phyloP scores from a whole-genome alignment of 1,284 basidiomycete genomes.

The Cutaneotrichosporon curvatum region DNA sequence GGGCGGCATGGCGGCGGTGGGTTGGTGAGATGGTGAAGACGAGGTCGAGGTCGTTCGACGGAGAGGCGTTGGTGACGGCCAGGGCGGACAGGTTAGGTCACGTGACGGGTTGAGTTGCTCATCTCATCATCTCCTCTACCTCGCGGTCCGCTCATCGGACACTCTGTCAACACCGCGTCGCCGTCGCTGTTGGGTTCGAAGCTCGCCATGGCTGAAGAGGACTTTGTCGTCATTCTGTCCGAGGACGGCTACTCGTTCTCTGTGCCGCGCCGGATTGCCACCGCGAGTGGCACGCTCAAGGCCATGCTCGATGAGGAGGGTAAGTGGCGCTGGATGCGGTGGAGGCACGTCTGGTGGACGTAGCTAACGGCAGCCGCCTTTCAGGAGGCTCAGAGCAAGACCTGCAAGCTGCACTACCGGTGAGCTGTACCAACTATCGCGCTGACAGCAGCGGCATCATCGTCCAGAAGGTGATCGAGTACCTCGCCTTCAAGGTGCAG shows the following conservation, averaged over 20 bases:
- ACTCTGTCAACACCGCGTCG: too few species aligned
- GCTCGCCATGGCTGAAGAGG: conserved; percentile 5
- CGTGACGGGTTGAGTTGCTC: too few species aligned
- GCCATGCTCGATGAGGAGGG: conserved; percentile 44
- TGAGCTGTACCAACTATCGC: conserved; percentile 13
- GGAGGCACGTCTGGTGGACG: not conserved
- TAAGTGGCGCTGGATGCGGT: conserved; percentile 15
- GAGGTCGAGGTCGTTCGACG: not conserved
- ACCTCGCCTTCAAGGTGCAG: conserved; percentile 52
- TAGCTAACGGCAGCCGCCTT: conserved; percentile 38
- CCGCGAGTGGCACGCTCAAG: conserved; percentile 43
- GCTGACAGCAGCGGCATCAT: conserved; percentile 45
- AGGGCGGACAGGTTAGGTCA: too few species aligned
- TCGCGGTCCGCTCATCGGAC: too few species aligned
- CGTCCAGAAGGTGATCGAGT: conserved; percentile 54
- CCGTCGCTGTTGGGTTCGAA: too few species aligned
- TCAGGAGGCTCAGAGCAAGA: conserved; percentile 44
- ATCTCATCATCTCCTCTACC: too few species aligned
- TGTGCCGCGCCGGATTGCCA: conserved; percentile 39
- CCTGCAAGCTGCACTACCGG: conserved; percentile 45
- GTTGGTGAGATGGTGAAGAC: not conserved
- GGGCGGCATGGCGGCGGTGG: conserved; percentile 6
- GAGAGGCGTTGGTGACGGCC: too few species aligned
- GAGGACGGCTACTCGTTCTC: conserved; percentile 43
- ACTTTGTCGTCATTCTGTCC: conserved; percentile 42